Base-by-base conservation (phyloP, 1,284 basidiomycete genomes). In the Dichomitus squalens region DNA sequence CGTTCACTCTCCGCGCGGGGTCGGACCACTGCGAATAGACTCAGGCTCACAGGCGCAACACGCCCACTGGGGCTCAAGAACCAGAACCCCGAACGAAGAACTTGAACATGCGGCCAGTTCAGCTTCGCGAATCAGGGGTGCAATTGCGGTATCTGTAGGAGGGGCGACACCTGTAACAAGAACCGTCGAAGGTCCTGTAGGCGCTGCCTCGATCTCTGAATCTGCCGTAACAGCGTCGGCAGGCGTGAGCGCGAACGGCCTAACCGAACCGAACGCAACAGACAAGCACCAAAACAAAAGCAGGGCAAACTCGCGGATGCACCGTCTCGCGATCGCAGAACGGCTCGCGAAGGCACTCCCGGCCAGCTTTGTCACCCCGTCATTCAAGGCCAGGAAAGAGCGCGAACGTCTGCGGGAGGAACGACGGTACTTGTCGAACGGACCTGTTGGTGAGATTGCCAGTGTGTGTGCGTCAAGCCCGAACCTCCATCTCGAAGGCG, bases 321-420 rank as follows among this genome's bases (percentile, higher is more conserved):
- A 34, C 5, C 44, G 31, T 7, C 44, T 47, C 18, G 29, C 44
- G 18, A 47, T 47, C 31, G 44, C 44, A 8, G 44, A 47, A 47
- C 44, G 44, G 7, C 44, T 47, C 31, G 44, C 44, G 6, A 47
- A 21, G 31, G 44, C 44, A 8, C 4, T 47, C 44, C 44, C 44
- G 1, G 27, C n/a, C 20, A 11, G 73, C 51, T 60, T 70, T 12
- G 66, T 64, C 35, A 33, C 34, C 21, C 55, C 55, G 14, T 25
- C 40, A 18, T 50, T 55, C 50, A 55, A 59, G 58, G 50, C 41
- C 23, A 55, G 55, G 55, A 48, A 51, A 11, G 54, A 54, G 43
- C 51, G 48, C 12, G 54, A 33, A 21, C 18, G 34, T 16, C 41
- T 18, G 33, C 55, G 23, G 12, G 55, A 54, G 34, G 46, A 44